Conservation (phyloP, 169 alveolate genomes). For the Perkinsus olseni region DNA sequence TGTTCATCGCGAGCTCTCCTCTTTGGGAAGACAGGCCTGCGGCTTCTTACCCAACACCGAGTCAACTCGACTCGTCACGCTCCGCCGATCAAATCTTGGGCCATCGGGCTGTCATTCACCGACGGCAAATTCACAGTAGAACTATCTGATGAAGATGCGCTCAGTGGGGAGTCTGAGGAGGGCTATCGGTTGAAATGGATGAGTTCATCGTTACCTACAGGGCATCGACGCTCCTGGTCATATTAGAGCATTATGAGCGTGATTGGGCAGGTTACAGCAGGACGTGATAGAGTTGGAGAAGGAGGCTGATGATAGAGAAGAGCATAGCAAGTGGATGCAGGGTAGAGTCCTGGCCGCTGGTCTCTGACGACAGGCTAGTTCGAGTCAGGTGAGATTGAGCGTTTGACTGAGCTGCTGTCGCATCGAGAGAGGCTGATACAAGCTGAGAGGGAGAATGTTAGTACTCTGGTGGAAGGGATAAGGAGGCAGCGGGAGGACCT, state of each 20-base stretch:
- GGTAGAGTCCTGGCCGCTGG: background rate
- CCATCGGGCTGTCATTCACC: no score
- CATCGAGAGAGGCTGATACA: background rate
- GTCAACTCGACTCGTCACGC: no score
- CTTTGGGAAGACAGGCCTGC: no score
- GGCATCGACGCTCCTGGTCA: no score
- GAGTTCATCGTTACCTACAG: no score
- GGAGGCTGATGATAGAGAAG: background rate
- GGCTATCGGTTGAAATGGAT: no score
- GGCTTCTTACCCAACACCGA: no score
- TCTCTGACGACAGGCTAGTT: background rate
- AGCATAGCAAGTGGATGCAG: background rate
- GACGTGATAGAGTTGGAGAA: background rate
- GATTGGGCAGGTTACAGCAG: background rate
- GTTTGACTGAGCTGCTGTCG: background rate
- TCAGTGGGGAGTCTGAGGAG: no score
- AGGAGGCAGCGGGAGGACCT: background rate
- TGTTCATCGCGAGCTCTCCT: background rate
- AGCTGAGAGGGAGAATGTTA: background rate
- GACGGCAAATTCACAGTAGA: no score
- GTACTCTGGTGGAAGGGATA: background rate
- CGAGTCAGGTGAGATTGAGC: background rate
- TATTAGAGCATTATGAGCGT: no score
- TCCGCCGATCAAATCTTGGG: no score
- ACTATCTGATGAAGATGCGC: no score